Base-by-base conservation (phyloP, 306 rosid genomes). In the Trifolium dubium region DNA sequence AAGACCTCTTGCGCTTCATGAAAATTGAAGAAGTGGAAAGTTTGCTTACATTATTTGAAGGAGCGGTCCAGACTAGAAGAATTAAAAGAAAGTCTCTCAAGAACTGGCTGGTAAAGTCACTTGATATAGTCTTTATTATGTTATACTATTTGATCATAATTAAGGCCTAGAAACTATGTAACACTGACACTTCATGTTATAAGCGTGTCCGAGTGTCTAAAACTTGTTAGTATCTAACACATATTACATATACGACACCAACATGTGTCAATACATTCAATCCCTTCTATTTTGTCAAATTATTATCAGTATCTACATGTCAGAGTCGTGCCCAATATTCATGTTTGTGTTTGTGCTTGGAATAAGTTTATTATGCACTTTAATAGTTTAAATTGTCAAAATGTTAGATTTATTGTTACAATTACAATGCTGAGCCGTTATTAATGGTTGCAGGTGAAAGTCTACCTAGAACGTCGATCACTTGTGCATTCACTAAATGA, bases 401-500 rank as follows among this genome's bases (percentile, higher is more conserved):
- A 35, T 69, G 23, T 23, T 23, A 0, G 1, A 0, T 23, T 23
- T 5, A 51, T 39, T 63, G 60, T 41, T 47, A 63, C 50, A 64
- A 55, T 29, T 44, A 12, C 71, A 39, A 44, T 32, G 35, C 67
- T 80, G 58, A 61, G 53, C 60, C 60, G 10, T 69, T 12, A 10
- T 78, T 79, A 54, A 32, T 81, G 61, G 74, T 77, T 64, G 41
- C 87, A 94, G 97, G 90, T 88, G 79, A 91, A 86, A 58, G 96
- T 91, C 65, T 94, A 94, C 77, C 69, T 77, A 13, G 98, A 89
- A 66, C 95, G 97, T 10, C 88, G 80, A 79, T 79, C 96, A 0
- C 78, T 94, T 69, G 87, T 84, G 2, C 95, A 87, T 83, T 94
- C 95, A 8, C 79, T 91, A 64, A 87, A 87, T 11, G 98, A 94